Conservation (phyloP, 2,329 filamentous ascomycete species). For the Penicillium sp. region DNA sequence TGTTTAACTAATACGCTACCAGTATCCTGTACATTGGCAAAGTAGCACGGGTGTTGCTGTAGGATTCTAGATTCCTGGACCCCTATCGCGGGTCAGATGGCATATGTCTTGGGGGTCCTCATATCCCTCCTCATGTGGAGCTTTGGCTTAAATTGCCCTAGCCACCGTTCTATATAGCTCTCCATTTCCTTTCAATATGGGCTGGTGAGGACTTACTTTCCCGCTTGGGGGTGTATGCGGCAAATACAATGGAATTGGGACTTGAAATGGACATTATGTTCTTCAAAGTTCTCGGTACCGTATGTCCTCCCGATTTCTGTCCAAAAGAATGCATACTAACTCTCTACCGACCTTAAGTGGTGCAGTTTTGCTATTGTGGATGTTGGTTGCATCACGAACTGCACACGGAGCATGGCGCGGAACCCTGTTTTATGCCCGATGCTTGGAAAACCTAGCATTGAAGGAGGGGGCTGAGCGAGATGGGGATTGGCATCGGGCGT, state of each 20-base stretch:
- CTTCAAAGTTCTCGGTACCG: constrained; percentile 53
- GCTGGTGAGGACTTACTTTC: constrained; percentile 60
- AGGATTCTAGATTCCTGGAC: constrained; percentile 37
- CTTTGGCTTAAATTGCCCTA: constrained; percentile 52
- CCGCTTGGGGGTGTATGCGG: constrained; percentile 53
- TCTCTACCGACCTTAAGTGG: constrained; percentile 44
- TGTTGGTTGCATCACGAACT: constrained; percentile 49
- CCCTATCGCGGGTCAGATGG: constrained; percentile 50
- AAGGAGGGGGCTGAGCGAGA: constrained; percentile 16
- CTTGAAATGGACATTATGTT: constrained; percentile 51
- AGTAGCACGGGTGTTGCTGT: constrained; percentile 44
- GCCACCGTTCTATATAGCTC: constrained; percentile 43
- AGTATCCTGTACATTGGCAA: constrained; percentile 52
- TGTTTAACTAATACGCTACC: constrained; percentile 28
- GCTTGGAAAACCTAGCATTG: constrained; percentile 39
- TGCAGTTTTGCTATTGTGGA: constrained; percentile 51
- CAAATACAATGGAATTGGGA: constrained; percentile 40
- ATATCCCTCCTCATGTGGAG: constrained; percentile 57
- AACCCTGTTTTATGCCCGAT: constrained; percentile 51
- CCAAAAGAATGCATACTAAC: not conserved
- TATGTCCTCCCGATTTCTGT: constrained; percentile 7
- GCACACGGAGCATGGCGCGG: constrained; percentile 46
- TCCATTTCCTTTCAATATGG: constrained; percentile 58
- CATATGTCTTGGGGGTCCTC: constrained; percentile 59
- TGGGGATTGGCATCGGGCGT: constrained; percentile 10